Conservation (phyloP, 2,329 filamentous ascomycete genomes). For the Xylariaceae sp. region DNA sequence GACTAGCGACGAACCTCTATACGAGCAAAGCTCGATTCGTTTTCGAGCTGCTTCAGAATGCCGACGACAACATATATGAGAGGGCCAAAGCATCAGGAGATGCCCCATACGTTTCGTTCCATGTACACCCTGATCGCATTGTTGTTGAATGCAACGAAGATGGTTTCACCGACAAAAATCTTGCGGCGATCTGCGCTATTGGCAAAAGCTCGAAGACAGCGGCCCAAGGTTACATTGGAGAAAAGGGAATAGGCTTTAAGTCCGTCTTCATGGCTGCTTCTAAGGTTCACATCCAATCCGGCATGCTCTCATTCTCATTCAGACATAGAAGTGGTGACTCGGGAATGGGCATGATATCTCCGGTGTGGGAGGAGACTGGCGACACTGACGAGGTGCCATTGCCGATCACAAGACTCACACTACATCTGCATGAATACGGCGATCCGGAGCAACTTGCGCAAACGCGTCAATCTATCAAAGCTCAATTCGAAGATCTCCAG, state of each 20-base stretch:
- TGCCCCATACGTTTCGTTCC: slow-evolving; percentile 33
- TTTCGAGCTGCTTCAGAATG: slow-evolving; percentile 52
- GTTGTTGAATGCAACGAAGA: slow-evolving; percentile 49
- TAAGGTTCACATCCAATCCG: slow-evolving; percentile 43
- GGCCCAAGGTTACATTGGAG: slow-evolving; percentile 43
- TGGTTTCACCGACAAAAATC: slow-evolving; percentile 40
- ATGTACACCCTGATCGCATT: slow-evolving; percentile 35
- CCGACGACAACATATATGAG: slow-evolving; percentile 46
- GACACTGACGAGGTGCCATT: slow-evolving; percentile 13
- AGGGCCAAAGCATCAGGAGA: slow-evolving; percentile 15
- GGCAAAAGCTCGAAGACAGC: slow-evolving; percentile 43
- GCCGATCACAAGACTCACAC: slow-evolving; percentile 35
- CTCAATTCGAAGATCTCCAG: slow-evolving; percentile 37
- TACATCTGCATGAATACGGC: slow-evolving; percentile 32
- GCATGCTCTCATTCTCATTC: slow-evolving; percentile 43
- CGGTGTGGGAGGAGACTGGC: slow-evolving; percentile 35
- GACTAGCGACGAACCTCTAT: slow-evolving; percentile 42
- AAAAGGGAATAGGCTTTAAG: slow-evolving; percentile 51
- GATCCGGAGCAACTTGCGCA: slow-evolving; percentile 10
- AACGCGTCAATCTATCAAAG: slow-evolving; percentile 22
- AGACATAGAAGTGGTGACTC: slow-evolving; percentile 35
- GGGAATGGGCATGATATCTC: slow-evolving; percentile 50
- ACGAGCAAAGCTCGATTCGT: slow-evolving; percentile 44
- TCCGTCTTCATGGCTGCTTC: slow-evolving; percentile 46
- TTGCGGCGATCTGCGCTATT: slow-evolving; percentile 44